phyloP scores from a whole-genome alignment of 768 basidiomycete species.

The Lentinus tigrinus region DNA sequence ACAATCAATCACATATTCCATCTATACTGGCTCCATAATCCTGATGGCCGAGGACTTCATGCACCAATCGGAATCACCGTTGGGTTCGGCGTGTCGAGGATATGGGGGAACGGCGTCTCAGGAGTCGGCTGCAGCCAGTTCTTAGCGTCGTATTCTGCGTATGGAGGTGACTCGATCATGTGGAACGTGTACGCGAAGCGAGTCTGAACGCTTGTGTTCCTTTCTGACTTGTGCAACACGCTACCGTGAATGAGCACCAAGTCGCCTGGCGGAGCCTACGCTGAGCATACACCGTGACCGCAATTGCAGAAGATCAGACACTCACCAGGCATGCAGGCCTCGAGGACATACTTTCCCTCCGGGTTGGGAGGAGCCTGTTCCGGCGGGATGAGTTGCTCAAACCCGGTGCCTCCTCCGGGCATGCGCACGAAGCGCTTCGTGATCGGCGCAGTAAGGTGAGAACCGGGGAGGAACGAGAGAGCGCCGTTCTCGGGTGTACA shows the following conservation, averaged over 20 bases:
- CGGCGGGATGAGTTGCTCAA: conserved; percentile 57
- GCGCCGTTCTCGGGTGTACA: conserved; percentile 85
- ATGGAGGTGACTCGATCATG: conserved; percentile 78
- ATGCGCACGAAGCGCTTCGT: conserved; percentile 85
- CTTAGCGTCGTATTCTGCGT: conserved; percentile 79
- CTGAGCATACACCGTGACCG: neutral
- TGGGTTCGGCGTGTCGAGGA: conserved; percentile 39
- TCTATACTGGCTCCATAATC: no score
- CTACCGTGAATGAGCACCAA: conserved; percentile 92
- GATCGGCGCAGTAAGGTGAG: conserved; percentile 73
- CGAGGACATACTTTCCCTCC: conserved; percentile 58
- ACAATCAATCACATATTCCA: neutral
- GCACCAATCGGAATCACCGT: conserved; percentile 19
- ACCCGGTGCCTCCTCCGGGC: conserved; percentile 77
- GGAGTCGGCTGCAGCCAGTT: conserved; percentile 94
- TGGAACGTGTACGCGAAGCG: conserved; percentile 96
- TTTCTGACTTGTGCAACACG: conserved; percentile 89
- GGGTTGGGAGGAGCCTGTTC: conserved; percentile 28
- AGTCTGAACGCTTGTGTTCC: conserved; percentile 76
- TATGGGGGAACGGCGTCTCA: conserved; percentile 75
- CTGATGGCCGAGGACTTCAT: neutral
- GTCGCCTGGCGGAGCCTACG: conserved; percentile 52
- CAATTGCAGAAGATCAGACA: neutral
- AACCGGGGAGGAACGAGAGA: conserved; percentile 86
- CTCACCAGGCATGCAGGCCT: conserved; percentile 72